Conservation (phyloP, 2,329 filamentous ascomycete species). For the Pleomassaria siparia region DNA sequence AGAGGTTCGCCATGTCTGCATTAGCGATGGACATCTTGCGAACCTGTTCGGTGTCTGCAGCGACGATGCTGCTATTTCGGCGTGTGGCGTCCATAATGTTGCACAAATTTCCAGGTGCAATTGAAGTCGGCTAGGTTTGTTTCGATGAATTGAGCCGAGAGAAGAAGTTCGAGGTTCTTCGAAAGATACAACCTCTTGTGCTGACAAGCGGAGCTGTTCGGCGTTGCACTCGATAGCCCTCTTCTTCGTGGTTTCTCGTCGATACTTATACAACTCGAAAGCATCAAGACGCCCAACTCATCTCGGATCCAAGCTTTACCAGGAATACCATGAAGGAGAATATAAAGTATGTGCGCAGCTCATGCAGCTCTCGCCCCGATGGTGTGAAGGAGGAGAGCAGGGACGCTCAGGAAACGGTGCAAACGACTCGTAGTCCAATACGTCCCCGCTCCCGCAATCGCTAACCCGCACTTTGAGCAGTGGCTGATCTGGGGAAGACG, state of each 20-base stretch:
- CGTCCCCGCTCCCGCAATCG: constrained; percentile 2
- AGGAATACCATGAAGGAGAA: neutral
- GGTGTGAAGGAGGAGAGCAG: neutral
- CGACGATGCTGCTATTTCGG: constrained; percentile 35
- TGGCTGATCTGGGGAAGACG: constrained; percentile 9
- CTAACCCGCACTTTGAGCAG: neutral
- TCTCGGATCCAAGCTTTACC: neutral
- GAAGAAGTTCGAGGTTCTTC: neutral
- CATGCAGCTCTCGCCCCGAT: too few species aligned
- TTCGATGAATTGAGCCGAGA: neutral
- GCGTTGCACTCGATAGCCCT: neutral
- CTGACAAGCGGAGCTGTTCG: neutral
- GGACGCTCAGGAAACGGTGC: too few species aligned
- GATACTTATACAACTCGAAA: neutral
- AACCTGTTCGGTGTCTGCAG: constrained; percentile 32
- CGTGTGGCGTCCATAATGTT: constrained; percentile 28
- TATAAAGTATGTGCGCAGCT: too few species aligned
- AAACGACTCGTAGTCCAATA: constrained; percentile 7
- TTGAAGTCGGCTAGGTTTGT: neutral
- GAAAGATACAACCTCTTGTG: neutral
- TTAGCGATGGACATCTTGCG: constrained; percentile 32
- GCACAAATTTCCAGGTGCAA: neutral
- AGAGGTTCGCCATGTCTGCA: constrained; percentile 29
- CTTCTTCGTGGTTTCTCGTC: neutral
- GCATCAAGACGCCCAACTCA: neutral